Base-by-base conservation (phyloP, 306 rosid genomes). In the Glycine latifolia region DNA sequence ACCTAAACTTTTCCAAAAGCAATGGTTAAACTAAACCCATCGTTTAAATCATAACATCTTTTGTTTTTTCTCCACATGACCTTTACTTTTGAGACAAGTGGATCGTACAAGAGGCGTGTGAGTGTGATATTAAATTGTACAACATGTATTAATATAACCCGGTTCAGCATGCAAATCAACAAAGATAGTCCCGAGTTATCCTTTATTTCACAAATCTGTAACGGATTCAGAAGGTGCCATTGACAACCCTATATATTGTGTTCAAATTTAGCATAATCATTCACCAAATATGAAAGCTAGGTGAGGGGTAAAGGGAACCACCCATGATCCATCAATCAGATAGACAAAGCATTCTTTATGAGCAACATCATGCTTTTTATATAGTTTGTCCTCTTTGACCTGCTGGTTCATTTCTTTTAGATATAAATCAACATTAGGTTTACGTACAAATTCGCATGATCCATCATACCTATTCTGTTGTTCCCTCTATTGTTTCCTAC, bases 351-450 rank as follows among this genome's bases (percentile, higher is more conserved):
- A 39, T 73, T 55, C 15, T 15, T n/a, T 37, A 10, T 60, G 15
- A n/a, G 0, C n/a, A 60, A 26, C 67, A 60, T 61, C 69, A 13
- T 58, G 26, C 67, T 37, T 75, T 75, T 26, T 62, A 37, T 13
- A 47, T 61, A 14, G 60, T 10, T 11, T 63, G 49, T 46, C 55
- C 13, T 53, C 76, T 73, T 75, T 37, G 3, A 76, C 84, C 75
- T 74, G 80, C 80, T 81, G 1, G 62, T 74, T 63, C 80, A 8
- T 61, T 65, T n/a, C 47, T 70, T 4, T 7, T 16, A 6, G 20
- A 35, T 26, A 26, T 26, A 26, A 0, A 26, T n/a, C 41, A 46
- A 58, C 48, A 14, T 69, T 3, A 31, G 61, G 15, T 11, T 10
- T 26, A 68, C 17, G 71, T 3, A 55, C 82, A 68, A 68, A 17